Percentiles rank a stretch among this genome's conserved stretches.
Conservation (phyloP, 2,329 filamentous ascomycete genomes). For the Colletotrichum sublineola region DNA sequence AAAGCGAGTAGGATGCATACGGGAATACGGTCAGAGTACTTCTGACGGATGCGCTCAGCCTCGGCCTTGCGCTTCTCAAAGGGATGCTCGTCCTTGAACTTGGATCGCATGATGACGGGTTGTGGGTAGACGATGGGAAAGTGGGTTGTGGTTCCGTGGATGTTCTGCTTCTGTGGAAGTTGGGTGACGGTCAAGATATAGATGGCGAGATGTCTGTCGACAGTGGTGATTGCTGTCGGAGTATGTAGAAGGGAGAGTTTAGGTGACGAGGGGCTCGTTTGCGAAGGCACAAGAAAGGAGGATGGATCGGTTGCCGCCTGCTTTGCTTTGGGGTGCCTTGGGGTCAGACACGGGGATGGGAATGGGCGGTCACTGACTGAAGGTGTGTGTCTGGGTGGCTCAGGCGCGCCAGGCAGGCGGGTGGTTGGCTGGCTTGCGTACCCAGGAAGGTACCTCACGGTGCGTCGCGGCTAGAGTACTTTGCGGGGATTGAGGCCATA, state of each 20-base stretch:
- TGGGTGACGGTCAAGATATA: constrained; percentile 36
- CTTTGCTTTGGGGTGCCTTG: constrained; percentile 33
- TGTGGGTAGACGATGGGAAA: constrained; percentile 43
- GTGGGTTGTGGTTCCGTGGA: constrained; percentile 42
- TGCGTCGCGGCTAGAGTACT: not conserved
- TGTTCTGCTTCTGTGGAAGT: constrained; percentile 31
- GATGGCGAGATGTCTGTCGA: constrained; percentile 33
- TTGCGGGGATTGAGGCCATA: not conserved
- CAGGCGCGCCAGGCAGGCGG: constrained; percentile 28
- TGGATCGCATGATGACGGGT: constrained; percentile 87
- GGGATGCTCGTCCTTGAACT: constrained; percentile 99
- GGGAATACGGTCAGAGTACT: constrained; percentile 98
- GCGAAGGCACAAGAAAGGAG: constrained; percentile 41
- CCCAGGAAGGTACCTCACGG: constrained; percentile 13
- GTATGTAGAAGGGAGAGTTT: constrained; percentile 42
- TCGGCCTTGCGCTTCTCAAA: constrained; percentile 99
- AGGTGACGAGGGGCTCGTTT: constrained; percentile 40
- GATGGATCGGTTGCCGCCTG: constrained; percentile 39
- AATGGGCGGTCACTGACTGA: constrained; percentile 43
- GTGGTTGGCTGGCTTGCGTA: constrained; percentile 6
- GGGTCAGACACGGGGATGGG: constrained; percentile 39
- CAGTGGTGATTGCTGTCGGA: constrained; percentile 39
- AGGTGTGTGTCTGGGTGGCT: constrained; percentile 34
- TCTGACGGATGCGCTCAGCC: constrained; percentile 98
- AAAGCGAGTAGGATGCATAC: constrained; percentile 66